phyloP scores from a whole-genome alignment of 768 basidiomycete genomes.

The Strobilomyces confusus region DNA sequence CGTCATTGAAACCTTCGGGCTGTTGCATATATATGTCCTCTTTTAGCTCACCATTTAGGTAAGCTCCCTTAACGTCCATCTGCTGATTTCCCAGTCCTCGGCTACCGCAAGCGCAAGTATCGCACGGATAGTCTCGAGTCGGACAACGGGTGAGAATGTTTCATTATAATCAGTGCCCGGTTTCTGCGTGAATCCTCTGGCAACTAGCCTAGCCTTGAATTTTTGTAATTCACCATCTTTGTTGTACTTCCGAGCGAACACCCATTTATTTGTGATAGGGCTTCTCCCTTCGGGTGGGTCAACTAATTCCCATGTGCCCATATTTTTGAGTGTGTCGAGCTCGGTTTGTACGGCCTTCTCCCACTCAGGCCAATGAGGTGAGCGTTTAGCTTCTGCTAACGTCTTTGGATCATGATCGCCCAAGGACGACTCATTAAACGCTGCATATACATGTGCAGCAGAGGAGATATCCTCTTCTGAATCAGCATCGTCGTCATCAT shows the following conservation, averaged over 20 bases:
- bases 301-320: not conserved
- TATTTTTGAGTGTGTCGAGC: not conserved
- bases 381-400: not conserved
- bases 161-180: too few relatives aligned
- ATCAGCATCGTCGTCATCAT: too few relatives aligned
- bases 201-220: constrained; percentile 25
- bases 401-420: not conserved
- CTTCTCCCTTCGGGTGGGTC: constrained; percentile 9
- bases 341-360: constrained; percentile 2
- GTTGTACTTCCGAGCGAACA: too few relatives aligned
- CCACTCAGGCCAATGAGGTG: not conserved
- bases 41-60: not conserved
- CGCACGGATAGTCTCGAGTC: too few relatives aligned
- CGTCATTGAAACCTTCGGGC: not conserved
- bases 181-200: too few relatives aligned
- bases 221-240: not conserved
- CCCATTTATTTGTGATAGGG: too few relatives aligned
- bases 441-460: too few relatives aligned
- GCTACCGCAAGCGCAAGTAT: not conserved
- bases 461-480: too few relatives aligned
- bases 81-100: not conserved
- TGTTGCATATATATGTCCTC: not conserved
- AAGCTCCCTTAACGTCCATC: not conserved
- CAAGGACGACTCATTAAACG: not conserved
- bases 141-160: too few relatives aligned